Evolutionary conservation across 768 basidiomycete genomes (phyloP), one percentile per base, ranked within the genome.

Genomic region (Termitomyces sp.): DNA sequence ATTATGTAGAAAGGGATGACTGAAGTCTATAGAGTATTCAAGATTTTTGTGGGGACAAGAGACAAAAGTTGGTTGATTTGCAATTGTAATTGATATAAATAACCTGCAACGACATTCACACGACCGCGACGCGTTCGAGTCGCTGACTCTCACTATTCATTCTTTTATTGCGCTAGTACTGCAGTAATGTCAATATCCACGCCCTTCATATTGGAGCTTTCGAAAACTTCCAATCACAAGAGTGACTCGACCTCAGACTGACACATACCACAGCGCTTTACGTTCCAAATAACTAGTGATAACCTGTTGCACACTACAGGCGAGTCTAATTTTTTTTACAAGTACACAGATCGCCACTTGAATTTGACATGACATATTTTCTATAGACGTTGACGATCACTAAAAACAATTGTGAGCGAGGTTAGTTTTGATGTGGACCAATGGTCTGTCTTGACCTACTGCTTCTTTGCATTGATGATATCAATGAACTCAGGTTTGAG

Each of bases 401-500:
- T 50, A 15, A n/a, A n/a, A 35, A 37, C n/a, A 38, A 40, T 28
- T 38, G n/a, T 11, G 22, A 28, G 24, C 24, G 7, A 12, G 26
- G 26, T 50, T 19, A 50, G 19, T 50, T 14, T 12, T 19, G 22
- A n/a, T 10, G 12, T n/a, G 26, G 1, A 24, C 35, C 22, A n/a
- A 50, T 8, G n/a, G 38, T n/a, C 24, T 50, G 40, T 19, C 26
- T 38, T 19, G 37, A 50, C 49, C 51, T 58, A 58, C 52, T 46
- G 12, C 49, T 59, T 54, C 51, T 58, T 85, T 37, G 79, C 77
- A 64, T 94, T 95, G 79, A 95, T 84, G 67, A 97, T 96, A 57
- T 95, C 77, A 45, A 89, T 84, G 64, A 98, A 97, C 72, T 98
- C 95, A 40, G 95, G 94, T 76, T 98, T 99, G 72, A 99, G 81